Percentiles rank a stretch among this genome's conserved stretches.
phyloP scores from a whole-genome alignment of 257 asterid genomes.

The Solanum rostratum region DNA sequence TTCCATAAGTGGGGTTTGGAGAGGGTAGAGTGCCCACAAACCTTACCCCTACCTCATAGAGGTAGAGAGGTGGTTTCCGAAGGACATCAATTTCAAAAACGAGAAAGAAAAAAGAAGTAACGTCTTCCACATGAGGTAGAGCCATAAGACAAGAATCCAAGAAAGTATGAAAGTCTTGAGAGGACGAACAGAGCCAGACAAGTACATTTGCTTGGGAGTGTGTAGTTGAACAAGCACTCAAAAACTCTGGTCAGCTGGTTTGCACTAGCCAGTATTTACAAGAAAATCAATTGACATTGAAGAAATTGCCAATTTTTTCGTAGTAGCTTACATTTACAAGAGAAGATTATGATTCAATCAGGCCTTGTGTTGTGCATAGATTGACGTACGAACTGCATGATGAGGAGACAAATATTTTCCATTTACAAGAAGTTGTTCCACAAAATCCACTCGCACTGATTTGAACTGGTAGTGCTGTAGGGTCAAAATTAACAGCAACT shows the following conservation, averaged over 20 bases:
- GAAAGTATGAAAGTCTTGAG: neutral
- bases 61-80: too few species aligned
- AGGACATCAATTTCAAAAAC: neutral
- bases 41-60: too few species aligned
- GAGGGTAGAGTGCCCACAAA: too few species aligned
- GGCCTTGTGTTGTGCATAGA: slow-evolving; percentile 65
- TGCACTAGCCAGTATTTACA: neutral
- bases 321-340: neutral
- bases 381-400: slow-evolving; percentile 49
- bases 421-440: slow-evolving; percentile 84
- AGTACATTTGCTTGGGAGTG: neutral
- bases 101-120: too few species aligned
- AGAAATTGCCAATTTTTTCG: neutral
- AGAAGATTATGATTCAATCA: neutral
- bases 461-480: slow-evolving; percentile 64
- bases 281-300: neutral
- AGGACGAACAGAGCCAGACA: neutral
- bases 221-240: neutral
- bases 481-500: slow-evolving; percentile 1
- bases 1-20: too few species aligned
- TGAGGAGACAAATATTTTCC: slow-evolving; percentile 50
- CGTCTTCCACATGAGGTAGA: neutral
- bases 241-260: neutral
- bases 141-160: neutral
- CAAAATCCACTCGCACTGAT: slow-evolving; percentile 73